Percentiles rank a stretch among this genome's conserved stretches.
Conservation (phyloP, 306 rosid genomes). For the Echinosophora koreensis region DNA sequence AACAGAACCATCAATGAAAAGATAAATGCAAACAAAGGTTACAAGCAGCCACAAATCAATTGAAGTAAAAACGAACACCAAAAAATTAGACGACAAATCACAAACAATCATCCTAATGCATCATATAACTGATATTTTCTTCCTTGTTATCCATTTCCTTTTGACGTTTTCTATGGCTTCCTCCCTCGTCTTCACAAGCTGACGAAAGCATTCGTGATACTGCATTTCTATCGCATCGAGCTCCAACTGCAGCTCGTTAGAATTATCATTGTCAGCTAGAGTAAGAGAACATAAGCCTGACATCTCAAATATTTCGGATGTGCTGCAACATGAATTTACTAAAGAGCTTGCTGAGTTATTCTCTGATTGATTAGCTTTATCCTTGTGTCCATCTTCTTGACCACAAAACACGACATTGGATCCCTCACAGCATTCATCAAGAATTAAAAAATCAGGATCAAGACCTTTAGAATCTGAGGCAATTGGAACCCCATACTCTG, state of each 20-base stretch:
- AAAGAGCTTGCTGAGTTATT: constrained; percentile 51
- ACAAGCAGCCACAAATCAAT: constrained; percentile 42
- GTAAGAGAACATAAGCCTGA: constrained; percentile 58
- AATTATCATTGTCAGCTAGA: constrained; percentile 47
- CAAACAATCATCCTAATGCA: constrained; percentile 21
- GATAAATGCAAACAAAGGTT: neutral
- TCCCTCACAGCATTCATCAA: constrained; percentile 53
- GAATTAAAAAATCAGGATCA: constrained; percentile 44
- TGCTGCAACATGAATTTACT: constrained; percentile 44
- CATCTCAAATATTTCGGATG: constrained; percentile 46
- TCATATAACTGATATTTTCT: constrained; percentile 55
- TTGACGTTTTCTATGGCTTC: constrained; percentile 68
- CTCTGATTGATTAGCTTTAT: constrained; percentile 46
- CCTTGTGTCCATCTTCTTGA: constrained; percentile 44
- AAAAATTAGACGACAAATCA: neutral
- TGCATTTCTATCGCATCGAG: constrained; percentile 69
- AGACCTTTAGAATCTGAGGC: constrained; percentile 47
- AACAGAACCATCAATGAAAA: neutral
- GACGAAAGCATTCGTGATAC: constrained; percentile 60
- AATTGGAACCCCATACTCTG: constrained; percentile 47
- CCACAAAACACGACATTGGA: constrained; percentile 42
- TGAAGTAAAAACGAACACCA: constrained; percentile 24
- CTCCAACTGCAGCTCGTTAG: constrained; percentile 66
- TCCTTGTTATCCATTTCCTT: constrained; percentile 74
- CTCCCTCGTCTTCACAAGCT: constrained; percentile 73